phyloP scores from a whole-genome alignment of 257 asterid genomes.

The Striga asiatica region DNA sequence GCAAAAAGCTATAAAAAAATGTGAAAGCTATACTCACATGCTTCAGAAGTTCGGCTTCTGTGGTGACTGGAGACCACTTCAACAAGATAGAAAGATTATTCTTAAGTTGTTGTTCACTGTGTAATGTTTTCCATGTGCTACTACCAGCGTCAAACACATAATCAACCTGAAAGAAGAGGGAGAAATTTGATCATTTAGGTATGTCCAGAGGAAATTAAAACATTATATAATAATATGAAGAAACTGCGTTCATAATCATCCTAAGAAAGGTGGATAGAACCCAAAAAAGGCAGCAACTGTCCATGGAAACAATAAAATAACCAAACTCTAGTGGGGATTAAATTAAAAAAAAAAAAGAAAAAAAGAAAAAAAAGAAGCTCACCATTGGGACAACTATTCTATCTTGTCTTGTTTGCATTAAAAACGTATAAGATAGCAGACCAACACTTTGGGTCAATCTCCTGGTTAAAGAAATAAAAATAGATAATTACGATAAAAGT shows the following conservation, averaged over 20 bases:
- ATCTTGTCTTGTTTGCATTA: constrained; percentile 63
- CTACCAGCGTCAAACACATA: constrained; percentile 37
- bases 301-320: background rate
- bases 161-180: constrained; percentile 50
- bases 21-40: constrained; percentile 47
- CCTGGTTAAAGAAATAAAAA: constrained; percentile 34
- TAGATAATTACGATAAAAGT: constrained; percentile 1
- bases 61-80: constrained; percentile 73
- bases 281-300: background rate
- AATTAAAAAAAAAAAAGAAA: constrained; percentile 1
- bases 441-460: constrained; percentile 79
- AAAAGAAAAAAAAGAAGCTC: constrained; percentile 25
- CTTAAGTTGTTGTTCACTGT: constrained; percentile 31
- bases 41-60: constrained; percentile 67
- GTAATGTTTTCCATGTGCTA: constrained; percentile 46
- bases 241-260: background rate
- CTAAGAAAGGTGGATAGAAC: constrained; percentile 11
- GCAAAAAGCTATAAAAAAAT: background rate
- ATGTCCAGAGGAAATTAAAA: constrained; percentile 4
- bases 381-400: constrained; percentile 96
- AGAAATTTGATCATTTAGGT: constrained; percentile 12
- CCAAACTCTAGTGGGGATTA: background rate
- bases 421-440: constrained; percentile 82
- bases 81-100: constrained; percentile 56
- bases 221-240: background rate